phyloP scores from a whole-genome alignment of 768 basidiomycete genomes.

The Trametes cubensis region DNA sequence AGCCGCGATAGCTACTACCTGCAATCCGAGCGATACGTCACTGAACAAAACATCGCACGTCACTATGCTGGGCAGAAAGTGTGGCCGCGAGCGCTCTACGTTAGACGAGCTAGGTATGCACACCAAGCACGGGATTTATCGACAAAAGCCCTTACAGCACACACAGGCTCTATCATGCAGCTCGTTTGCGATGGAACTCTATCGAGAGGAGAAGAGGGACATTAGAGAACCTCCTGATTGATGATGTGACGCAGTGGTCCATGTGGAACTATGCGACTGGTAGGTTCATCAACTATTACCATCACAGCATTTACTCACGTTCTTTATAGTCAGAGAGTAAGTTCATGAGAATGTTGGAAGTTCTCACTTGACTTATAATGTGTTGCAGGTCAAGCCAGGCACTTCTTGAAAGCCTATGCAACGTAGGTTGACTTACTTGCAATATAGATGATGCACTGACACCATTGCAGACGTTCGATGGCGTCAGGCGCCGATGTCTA shows the following conservation, averaged over 20 bases:
- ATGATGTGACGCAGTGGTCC: constrained; percentile 75
- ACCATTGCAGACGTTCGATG: constrained; percentile 60
- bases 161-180: constrained; percentile 62
- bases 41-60: constrained; percentile 67
- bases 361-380: constrained; percentile 17
- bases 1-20: constrained; percentile 67
- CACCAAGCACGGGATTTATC: not conserved
- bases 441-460: not conserved
- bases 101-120: constrained; percentile 64
- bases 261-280: constrained; percentile 72
- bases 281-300: constrained; percentile 21
- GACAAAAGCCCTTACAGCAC: not conserved
- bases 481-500: constrained; percentile 63
- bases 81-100: constrained; percentile 75
- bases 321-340: constrained; percentile 34
- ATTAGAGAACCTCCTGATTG: constrained; percentile 65
- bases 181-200: constrained; percentile 71
- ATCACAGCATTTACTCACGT: not conserved
- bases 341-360: not conserved
- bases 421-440: constrained; percentile 39
- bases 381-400: constrained; percentile 42
- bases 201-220: constrained; percentile 65
- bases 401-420: constrained; percentile 45
- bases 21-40: constrained; percentile 57
- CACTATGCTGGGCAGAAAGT: constrained; percentile 71